Evolutionary conservation across 352 stramenopile species (phyloP), one percentile per base, ranked within the genome.

Genomic region (Peronosclerospora sorghi): DNA sequence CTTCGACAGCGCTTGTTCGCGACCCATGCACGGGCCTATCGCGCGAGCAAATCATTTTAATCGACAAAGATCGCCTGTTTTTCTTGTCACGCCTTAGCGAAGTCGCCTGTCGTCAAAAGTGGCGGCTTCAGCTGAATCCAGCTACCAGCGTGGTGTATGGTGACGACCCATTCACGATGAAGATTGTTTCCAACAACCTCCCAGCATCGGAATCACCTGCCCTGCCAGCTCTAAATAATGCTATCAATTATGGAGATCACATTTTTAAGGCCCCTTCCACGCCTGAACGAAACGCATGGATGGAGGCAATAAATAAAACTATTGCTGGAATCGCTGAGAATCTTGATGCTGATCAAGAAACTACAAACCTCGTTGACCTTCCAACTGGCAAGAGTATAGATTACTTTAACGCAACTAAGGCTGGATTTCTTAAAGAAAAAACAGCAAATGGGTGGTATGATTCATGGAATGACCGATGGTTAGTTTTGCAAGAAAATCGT

Each of bases 151-250:
- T 75, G 3, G 47, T 77, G 17, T 86, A 81, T 28, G 79, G 79
- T 8, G 79, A 92, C 5, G 79, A 92, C 28, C 75, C 74, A 13
- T 92, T 89, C 26, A 86, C 71, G 57, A 54, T 92, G 48, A 81
- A 81, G 18, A 75, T 92, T 18, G 35, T 84, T 10, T 59, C 64
- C 2, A 65, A 58, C 24, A 61, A 82, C 7, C 42, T 40, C 14
- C 24, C 45, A 39, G 59, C 41, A 21, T 40, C 49, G 32, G 63
- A 41, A 34, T 36, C 54, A 5, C 45, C 48, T 23, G 40, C 39
- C 14, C 46, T 54, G 6, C 49, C 53, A 46, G 47, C 49, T 9
- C 57, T 54, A 3, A 66, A 50, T 6, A 67, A 48, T 17, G 24
- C 35, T 0, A 18, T 41, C 10, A 46, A 48, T 5, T 41, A 56